Conservation (phyloP, 768 basidiomycete genomes). For the Suillus clintonianus region DNA sequence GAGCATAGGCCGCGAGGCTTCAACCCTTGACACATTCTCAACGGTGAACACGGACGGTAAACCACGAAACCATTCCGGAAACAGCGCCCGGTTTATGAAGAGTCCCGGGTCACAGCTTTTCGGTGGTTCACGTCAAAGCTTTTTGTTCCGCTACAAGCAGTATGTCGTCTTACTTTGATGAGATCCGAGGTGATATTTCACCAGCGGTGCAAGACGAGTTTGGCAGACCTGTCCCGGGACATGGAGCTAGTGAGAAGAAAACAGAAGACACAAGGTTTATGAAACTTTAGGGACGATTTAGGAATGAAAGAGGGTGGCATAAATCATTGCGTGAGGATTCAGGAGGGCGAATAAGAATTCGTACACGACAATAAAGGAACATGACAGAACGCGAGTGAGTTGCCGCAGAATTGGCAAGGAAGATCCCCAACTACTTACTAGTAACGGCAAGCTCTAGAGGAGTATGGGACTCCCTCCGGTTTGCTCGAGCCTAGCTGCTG, state of each 20-base stretch:
- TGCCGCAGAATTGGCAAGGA: conserved; percentile 9
- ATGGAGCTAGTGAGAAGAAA: conserved; percentile 26
- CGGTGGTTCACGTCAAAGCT: conserved; percentile 31
- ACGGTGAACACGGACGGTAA: conserved; percentile 14
- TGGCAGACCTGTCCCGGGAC: conserved; percentile 35
- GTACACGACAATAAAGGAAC: conserved; percentile 5
- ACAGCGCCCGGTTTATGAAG: conserved; percentile 30
- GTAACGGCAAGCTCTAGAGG: conserved; percentile 1
- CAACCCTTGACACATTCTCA: conserved; percentile 25
- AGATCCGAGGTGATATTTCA: conserved; percentile 35
- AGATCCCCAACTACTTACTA: conserved; percentile 1
- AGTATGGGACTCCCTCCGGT: background rate
- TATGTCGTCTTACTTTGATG: conserved; percentile 23
- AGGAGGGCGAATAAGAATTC: conserved; percentile 10
- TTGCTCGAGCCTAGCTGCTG: background rate
- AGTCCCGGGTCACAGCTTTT: conserved; percentile 30
- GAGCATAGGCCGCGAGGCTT: conserved; percentile 23
- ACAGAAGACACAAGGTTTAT: conserved; percentile 19
- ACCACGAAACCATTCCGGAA: conserved; percentile 11
- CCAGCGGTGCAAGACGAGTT: conserved; percentile 32
- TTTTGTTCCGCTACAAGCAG: conserved; percentile 15
- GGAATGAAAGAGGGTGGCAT: conserved; percentile 29
- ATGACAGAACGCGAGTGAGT: conserved; percentile 23
- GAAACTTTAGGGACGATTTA: conserved; percentile 35
- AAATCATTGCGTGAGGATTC: conserved; percentile 12